Base-by-base conservation (phyloP, 2,329 filamentous ascomycete genomes). In the Penicillium sp. region DNA sequence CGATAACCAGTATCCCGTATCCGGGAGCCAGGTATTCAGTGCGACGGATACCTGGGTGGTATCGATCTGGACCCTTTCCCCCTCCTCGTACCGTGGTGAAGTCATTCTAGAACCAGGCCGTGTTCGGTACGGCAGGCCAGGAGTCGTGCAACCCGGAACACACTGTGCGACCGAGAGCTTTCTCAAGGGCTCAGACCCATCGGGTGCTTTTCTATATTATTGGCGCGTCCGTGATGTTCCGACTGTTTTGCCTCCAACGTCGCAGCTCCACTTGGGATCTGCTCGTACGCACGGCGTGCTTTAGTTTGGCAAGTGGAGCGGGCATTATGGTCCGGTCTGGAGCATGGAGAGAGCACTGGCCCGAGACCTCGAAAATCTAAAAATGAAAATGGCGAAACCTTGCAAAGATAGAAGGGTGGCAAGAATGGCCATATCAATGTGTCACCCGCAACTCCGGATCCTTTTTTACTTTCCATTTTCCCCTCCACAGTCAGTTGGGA, bases 291-390 rank as follows among this genome's bases (percentile, higher is more conserved):
- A 38, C 35, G 35, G 6, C 35, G 11, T 41, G 39, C 13, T 27
- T 41, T 41, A 41, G 39, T 27, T 41, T 41, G 25, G 39, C 8
- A 22, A 8, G 39, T n/a, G 39, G 24, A 41, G 39, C 16, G 27
- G 22, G 27, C 14, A 45, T 50, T 50, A 45, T 50, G 42, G 46
- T 44, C 31, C 46, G 48, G 48, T 50, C 48, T 50, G 18, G 48
- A 24, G 22, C 24, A 20, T 18, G 35, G 4, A 30, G 4, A 30
- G 25, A 27, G 25, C 25, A 27, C 9, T 9, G 25, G 25, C 25
- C 25, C 9, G 25, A 30, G 9, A 30, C 10, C 9, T 30, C 8
- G 28, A 13, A 30, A 13, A 27, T 25, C n/a, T n/a, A 27, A 41
- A 25, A 41, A 41, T 41, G 28, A 4, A 14, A 30, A 14, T 3